Percentiles rank a stretch among this genome's conserved stretches.
Conservation (phyloP, 2,329 filamentous ascomycete genomes). For the Penicillium sp. region DNA sequence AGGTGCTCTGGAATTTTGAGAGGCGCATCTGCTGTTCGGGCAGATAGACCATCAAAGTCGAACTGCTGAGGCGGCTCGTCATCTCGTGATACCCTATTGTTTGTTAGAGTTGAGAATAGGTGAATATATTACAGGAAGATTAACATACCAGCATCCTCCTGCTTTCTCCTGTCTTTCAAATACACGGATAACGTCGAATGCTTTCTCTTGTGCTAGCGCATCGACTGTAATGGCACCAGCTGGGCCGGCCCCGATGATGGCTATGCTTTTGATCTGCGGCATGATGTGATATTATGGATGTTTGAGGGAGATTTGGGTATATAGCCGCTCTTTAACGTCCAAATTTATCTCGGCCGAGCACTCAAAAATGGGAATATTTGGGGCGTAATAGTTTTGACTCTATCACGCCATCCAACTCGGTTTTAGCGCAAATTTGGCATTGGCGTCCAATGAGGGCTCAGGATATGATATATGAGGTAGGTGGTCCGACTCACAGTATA, state of each 20-base stretch:
- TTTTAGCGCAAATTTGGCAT: slow-evolving; percentile 14
- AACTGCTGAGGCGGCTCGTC: slow-evolving; percentile 44
- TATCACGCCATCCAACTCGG: slow-evolving; percentile 22
- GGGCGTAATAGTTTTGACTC: slow-evolving; percentile 11
- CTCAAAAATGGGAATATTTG: slow-evolving; percentile 1
- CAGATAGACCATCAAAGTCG: slow-evolving; percentile 50
- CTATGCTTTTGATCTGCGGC: slow-evolving; percentile 46
- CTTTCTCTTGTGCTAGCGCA: slow-evolving; percentile 58
- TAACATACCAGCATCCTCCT: slow-evolving; percentile 61
- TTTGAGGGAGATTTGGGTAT: background rate
- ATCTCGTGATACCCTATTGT: slow-evolving; percentile 33
- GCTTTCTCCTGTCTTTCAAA: slow-evolving; percentile 62
- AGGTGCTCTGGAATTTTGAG: slow-evolving; percentile 49
- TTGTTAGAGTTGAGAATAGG: background rate
- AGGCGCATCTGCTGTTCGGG: slow-evolving; percentile 53
- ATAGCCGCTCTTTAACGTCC: background rate
- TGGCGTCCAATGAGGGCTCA: background rate
- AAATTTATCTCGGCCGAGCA: slow-evolving; percentile 20
- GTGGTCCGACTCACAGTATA: background rate
- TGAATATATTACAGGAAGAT: slow-evolving; percentile 20
- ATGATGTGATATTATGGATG: slow-evolving; percentile 2
- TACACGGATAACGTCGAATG: slow-evolving; percentile 60
- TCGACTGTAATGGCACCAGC: slow-evolving; percentile 61
- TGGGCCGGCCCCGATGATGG: slow-evolving; percentile 62
- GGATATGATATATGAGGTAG: background rate